phyloP scores from a whole-genome alignment of 106 monocot species.

The Dendrobium catenatum region DNA sequence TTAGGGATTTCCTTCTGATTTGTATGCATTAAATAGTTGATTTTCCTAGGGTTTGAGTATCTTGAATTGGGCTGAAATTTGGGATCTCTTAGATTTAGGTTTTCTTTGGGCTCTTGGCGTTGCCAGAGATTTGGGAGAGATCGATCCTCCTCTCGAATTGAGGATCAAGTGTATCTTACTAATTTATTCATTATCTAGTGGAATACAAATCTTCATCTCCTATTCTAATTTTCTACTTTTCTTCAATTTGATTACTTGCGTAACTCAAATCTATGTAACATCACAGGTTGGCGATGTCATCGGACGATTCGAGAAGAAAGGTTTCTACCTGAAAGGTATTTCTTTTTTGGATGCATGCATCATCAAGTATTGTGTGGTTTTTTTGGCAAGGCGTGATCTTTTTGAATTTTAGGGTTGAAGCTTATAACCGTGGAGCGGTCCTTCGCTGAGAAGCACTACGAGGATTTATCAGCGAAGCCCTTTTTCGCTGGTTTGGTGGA shows the following conservation, averaged over 20 bases:
- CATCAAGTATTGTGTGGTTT: background rate
- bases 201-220: background rate
- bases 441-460: conserved; percentile 95
- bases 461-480: conserved; percentile 73
- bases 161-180: too few species aligned
- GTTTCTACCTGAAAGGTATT: conserved; percentile 82
- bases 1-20: too few species aligned
- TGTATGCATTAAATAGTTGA: too few species aligned
- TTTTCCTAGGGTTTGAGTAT: too few species aligned
- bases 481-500: conserved; percentile 85
- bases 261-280: background rate
- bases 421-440: conserved; percentile 64
- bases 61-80: too few species aligned
- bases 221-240: background rate
- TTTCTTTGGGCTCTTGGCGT: too few species aligned
- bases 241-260: background rate
- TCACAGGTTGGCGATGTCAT: conserved; percentile 76
- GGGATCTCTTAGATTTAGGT: too few species aligned
- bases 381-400: background rate
- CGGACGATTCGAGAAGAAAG: conserved; percentile 88
- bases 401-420: conserved; percentile 53
- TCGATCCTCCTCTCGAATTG: too few species aligned
- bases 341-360: background rate
- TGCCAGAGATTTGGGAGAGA: too few species aligned
- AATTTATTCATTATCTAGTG: too few species aligned